phyloP scores from a whole-genome alignment of 2,329 filamentous ascomycete genomes.

The Apiospora marii region DNA sequence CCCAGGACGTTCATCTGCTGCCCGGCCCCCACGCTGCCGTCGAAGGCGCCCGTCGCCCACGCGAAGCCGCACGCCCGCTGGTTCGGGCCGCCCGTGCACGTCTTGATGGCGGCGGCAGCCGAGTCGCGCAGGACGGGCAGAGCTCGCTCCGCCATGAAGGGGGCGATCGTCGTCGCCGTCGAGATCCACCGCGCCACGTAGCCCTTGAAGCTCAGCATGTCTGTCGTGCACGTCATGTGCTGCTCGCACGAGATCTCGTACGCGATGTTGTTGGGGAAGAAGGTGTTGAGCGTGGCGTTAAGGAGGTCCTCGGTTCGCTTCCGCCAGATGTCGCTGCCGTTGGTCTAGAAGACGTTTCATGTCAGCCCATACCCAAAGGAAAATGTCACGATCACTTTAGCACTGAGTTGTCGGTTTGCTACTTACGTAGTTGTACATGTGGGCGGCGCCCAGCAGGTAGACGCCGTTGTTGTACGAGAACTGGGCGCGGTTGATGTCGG shows the following conservation, averaged over 20 bases:
- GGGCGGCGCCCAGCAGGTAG: conserved; percentile 53
- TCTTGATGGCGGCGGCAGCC: conserved; percentile 48
- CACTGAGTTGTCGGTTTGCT: not conserved
- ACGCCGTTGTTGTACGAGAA: conserved; percentile 64
- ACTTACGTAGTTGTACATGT: conserved; percentile 53
- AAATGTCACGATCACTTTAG: no score
- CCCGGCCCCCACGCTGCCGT: conserved; percentile 64
- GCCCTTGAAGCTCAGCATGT: conserved; percentile 67
- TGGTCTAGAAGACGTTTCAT: conserved; percentile 39
- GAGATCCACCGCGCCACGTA: conserved; percentile 63
- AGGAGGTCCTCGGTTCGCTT: conserved; percentile 57
- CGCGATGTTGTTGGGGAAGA: conserved; percentile 58
- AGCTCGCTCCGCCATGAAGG: conserved; percentile 46
- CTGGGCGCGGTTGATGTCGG: conserved; percentile 56
- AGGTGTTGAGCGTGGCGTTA: conserved; percentile 53
- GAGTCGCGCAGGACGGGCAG: conserved; percentile 47
- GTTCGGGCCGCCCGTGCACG: conserved; percentile 43
- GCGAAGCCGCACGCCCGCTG: conserved; percentile 57
- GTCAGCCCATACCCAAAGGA: not conserved
- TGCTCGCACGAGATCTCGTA: conserved; percentile 63
- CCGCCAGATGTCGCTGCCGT: conserved; percentile 53
- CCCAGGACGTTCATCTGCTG: conserved; percentile 67
- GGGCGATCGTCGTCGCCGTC: conserved; percentile 50
- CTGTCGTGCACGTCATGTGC: conserved; percentile 58
- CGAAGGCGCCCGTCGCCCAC: conserved; percentile 56